Percentiles rank a stretch among this genome's conserved stretches.
phyloP scores from a whole-genome alignment of 208 protist species.

The Leishmania tropica region DNA sequence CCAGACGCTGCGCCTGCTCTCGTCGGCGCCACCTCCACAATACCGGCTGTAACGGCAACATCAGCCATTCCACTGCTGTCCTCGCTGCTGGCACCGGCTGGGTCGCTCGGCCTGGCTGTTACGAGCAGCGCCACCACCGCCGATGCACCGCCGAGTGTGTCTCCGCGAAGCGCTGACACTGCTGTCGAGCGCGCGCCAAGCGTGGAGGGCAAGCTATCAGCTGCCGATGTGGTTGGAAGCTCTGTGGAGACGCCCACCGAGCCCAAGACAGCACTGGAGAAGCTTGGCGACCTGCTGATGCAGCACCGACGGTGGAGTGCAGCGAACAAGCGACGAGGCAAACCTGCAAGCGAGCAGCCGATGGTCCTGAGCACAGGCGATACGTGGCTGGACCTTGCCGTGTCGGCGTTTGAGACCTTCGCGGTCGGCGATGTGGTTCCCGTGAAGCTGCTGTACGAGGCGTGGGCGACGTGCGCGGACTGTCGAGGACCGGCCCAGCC shows the following conservation, averaged over 20 bases:
- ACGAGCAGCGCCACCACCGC: neutral
- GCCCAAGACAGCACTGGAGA: neutral
- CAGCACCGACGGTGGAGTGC: neutral
- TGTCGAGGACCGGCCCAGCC: neutral
- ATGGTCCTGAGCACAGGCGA: neutral
- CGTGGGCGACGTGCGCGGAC: neutral
- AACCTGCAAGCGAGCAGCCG: neutral
- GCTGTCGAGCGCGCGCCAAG: neutral
- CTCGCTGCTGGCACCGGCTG: constrained; percentile 11
- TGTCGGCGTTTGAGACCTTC: constrained; percentile 10
- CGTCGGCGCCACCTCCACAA: neutral
- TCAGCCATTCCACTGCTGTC: neutral
- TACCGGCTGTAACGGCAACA: neutral
- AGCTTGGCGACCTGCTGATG: neutral
- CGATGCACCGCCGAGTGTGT: neutral
- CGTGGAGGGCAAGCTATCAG: neutral
- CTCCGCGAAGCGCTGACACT: neutral
- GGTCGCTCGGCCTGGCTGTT: constrained; percentile 8
- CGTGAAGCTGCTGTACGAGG: neutral
- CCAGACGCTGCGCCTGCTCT: neutral
- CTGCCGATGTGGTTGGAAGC: neutral
- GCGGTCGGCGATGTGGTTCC: constrained; percentile 15
- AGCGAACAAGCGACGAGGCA: no score
- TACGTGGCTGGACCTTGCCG: constrained; percentile 3
- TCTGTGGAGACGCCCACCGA: neutral